Percentiles rank a stretch among this genome's conserved stretches.
Evolutionary conservation across 2,329 filamentous ascomycete genomes (phyloP).

Genomic region (Cryphonectria parasitica): DNA sequence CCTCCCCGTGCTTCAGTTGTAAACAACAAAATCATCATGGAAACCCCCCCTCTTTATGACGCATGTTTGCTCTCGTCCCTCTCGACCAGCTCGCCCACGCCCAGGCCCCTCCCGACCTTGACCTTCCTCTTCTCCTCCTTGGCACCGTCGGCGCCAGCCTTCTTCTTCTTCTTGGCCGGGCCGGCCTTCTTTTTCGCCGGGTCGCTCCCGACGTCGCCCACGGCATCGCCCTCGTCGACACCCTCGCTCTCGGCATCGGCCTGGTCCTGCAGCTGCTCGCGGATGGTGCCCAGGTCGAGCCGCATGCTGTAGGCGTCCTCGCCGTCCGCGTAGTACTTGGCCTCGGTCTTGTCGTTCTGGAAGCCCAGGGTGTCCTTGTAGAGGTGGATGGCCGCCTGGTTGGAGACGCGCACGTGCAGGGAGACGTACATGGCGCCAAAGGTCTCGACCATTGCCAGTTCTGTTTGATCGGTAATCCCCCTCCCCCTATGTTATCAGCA

Average conservation of each 20-base stretch:
- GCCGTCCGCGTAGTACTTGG: conserved; percentile 95
- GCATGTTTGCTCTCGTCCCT: conserved; percentile 63
- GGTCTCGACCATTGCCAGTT: conserved; percentile 95
- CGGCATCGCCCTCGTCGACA: conserved; percentile 70
- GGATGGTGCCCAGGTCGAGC: conserved; percentile 73
- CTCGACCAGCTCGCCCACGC: conserved; percentile 79
- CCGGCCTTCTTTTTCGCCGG: conserved; percentile 41
- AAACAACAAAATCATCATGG: neutral
- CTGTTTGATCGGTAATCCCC: conserved; percentile 47
- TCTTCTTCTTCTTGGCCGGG: conserved; percentile 28
- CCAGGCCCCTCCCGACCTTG: conserved; percentile 78
- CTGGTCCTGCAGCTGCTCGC: conserved; percentile 50
- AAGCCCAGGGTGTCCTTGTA: conserved; percentile 94
- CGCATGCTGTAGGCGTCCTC: conserved; percentile 96
- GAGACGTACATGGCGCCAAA: conserved; percentile 92
- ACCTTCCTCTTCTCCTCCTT: conserved; percentile 76
- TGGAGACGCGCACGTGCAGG: conserved; percentile 92
- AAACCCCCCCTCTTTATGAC: conserved; percentile 25
- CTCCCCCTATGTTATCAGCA: neutral
- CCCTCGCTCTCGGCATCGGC: conserved; percentile 41
- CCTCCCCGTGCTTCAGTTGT: neutral
- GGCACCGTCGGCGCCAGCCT: conserved; percentile 33
- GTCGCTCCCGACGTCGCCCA: conserved; percentile 66
- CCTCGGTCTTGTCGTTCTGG: conserved; percentile 81
- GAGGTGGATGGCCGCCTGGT: conserved; percentile 85